Conservation (phyloP, 768 basidiomycete species). For the Suillus sp. region DNA sequence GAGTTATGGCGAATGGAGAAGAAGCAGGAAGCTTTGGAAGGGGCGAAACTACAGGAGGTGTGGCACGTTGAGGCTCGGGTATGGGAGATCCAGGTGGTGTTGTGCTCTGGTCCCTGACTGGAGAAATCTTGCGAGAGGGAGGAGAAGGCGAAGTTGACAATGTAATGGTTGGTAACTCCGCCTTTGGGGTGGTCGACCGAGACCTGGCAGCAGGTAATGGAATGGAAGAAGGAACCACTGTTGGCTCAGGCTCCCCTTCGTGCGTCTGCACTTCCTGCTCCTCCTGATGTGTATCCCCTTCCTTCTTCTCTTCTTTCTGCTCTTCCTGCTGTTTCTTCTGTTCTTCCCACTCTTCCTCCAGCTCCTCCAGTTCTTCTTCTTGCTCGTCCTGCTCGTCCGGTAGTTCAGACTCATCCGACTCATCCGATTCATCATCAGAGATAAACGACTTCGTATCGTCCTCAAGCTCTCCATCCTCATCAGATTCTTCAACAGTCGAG, state of each 20-base stretch:
- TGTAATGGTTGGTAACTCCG: constrained; percentile 46
- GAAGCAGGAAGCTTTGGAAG: constrained; percentile 21
- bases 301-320: constrained; percentile 24
- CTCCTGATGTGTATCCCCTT: constrained; percentile 13
- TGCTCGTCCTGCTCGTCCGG: background rate
- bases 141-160: constrained; percentile 38
- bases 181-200: constrained; percentile 60
- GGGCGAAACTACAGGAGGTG: constrained; percentile 21
- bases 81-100: constrained; percentile 69
- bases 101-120: constrained; percentile 47
- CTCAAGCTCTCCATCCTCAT: constrained; percentile 34
- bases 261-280: constrained; percentile 17
- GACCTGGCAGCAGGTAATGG: constrained; percentile 50
- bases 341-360: constrained; percentile 24
- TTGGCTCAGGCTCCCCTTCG: constrained; percentile 26
- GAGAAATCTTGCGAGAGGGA: constrained; percentile 29
- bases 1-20: constrained; percentile 47
- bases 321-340: constrained; percentile 18
- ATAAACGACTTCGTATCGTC: constrained; percentile 35
- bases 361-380: background rate
- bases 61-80: constrained; percentile 37
- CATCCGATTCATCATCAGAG: constrained; percentile 33
- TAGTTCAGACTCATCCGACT: background rate
- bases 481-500: constrained; percentile 27
- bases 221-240: constrained; percentile 22